phyloP scores from a whole-genome alignment of 441 rosid species.

The Syzygium malaccense region DNA sequence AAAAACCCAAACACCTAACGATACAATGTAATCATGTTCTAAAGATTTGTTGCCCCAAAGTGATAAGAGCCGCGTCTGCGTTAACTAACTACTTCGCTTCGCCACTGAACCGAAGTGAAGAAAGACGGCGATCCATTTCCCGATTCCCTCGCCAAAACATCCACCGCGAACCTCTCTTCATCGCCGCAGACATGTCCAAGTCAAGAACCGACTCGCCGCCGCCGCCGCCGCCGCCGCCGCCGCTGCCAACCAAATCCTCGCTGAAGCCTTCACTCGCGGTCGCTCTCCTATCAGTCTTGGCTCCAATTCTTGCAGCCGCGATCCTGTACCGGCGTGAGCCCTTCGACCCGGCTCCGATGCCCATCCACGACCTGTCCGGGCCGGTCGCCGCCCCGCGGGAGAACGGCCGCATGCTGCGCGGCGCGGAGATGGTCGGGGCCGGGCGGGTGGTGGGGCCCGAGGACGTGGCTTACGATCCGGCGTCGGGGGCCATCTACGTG shows the following conservation, averaged over 20 bases:
- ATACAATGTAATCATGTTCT: not conserved
- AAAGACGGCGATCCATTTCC: not conserved
- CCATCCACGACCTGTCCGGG: slow-evolving; percentile 28
- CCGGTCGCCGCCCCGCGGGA: slow-evolving; percentile 11
- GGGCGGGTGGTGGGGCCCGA: slow-evolving; percentile 40
- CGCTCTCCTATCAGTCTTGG: not conserved
- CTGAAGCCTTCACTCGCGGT: not conserved
- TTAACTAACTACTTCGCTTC: not conserved
- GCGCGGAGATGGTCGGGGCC: slow-evolving; percentile 32
- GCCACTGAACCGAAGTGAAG: not conserved
- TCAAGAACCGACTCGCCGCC: not conserved
- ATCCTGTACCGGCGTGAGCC: slow-evolving; percentile 34
- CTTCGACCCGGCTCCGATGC: slow-evolving; percentile 52
- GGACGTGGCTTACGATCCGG: slow-evolving; percentile 37
- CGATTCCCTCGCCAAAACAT: not conserved
- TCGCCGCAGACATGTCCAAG: not conserved
- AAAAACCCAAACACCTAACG: not conserved
- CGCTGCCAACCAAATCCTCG: not conserved
- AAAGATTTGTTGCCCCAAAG: not conserved
- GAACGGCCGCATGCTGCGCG: slow-evolving; percentile 27
- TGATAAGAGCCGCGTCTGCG: not conserved
- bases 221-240: not conserved
- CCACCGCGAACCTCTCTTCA: not conserved
- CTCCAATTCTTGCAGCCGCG: not conserved
- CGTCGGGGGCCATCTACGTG: slow-evolving; percentile 39